Conservation (phyloP, 2,329 filamentous ascomycete genomes). For the Diaporthe vaccinii region DNA sequence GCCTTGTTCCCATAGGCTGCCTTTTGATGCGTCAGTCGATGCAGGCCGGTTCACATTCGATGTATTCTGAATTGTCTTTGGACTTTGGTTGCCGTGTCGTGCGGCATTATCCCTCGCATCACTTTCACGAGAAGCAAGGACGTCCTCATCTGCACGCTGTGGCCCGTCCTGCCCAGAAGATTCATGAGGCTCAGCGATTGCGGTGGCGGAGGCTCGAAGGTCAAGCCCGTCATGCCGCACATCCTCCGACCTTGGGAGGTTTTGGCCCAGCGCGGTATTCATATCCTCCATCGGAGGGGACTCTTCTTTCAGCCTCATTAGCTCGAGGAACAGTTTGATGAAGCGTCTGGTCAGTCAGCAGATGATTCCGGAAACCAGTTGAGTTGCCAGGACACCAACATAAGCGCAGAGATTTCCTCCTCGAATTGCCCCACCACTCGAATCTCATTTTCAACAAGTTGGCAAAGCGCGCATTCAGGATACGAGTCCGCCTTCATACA, state of each 20-base stretch:
- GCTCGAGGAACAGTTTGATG: not conserved
- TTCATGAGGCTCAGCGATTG: not conserved
- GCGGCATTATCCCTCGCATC: not conserved
- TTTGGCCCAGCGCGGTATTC: not conserved
- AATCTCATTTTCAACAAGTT: conserved; percentile 5
- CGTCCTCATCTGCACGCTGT: too few species aligned
- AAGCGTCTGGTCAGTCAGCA: not conserved
- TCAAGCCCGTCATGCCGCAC: not conserved
- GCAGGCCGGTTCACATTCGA: not conserved
- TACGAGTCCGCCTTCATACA: not conserved
- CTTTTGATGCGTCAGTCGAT: not conserved
- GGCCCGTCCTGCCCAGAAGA: not conserved
- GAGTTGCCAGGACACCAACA: not conserved
- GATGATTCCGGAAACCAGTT: not conserved
- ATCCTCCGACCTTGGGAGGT: not conserved
- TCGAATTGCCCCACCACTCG: not conserved
- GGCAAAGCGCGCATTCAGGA: not conserved
- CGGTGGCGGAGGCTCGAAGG: not conserved
- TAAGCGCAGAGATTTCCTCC: not conserved
- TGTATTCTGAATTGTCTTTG: not conserved
- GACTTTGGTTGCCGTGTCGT: not conserved
- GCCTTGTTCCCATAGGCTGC: not conserved
- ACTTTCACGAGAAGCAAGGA: not conserved
- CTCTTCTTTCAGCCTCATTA: not conserved
- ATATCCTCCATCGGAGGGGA: not conserved